Evolutionary conservation across 140 eudicot species (phyloP).

Genomic region (Cichorium intybus): DNA sequence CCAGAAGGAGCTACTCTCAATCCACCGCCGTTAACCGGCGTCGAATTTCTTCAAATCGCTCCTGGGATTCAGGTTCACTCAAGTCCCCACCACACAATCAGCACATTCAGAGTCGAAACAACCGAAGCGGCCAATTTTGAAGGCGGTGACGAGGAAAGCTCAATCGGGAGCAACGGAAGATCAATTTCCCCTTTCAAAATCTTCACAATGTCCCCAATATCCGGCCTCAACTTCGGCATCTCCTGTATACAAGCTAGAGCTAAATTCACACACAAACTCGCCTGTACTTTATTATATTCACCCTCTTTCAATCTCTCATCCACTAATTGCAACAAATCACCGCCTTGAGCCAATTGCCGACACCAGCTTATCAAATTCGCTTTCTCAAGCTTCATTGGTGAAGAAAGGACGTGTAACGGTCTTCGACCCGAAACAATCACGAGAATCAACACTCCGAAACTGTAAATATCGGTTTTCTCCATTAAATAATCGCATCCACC

Average conservation of each 20-base stretch:
- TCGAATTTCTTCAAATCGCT: too few relatives aligned
- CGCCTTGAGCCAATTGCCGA: constrained; percentile 67
- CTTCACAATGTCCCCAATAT: constrained; percentile 81
- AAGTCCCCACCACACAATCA: too few relatives aligned
- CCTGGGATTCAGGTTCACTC: too few relatives aligned
- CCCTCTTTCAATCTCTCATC: constrained; percentile 63
- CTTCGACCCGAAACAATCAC: constrained; percentile 91
- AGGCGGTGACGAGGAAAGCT: constrained; percentile 92
- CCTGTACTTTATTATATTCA: constrained; percentile 62
- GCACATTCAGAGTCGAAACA: too few relatives aligned
- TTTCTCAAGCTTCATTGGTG: constrained; percentile 97
- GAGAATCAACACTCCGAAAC: constrained; percentile 82
- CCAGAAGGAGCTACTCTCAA: too few relatives aligned
- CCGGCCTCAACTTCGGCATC: constrained; percentile 92
- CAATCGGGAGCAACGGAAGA: constrained; percentile 64
- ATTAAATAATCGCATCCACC: constrained; percentile 70
- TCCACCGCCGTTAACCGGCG: too few relatives aligned
- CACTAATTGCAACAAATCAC: constrained; percentile 77
- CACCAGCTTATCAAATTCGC: constrained; percentile 95
- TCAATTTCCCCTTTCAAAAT: constrained; percentile 88
- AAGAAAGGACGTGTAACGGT: constrained; percentile 82
- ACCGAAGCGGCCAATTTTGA: constrained; percentile 50
- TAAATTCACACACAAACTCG: constrained; percentile 69
- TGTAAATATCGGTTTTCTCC: constrained; percentile 89
- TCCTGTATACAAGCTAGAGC: constrained; percentile 90